A percentile compares a stretch with the other conserved stretches of the same genome.
Conservation (phyloP, 495 filamentous ascomycete genomes). For the Talaromyces thailandensis region DNA sequence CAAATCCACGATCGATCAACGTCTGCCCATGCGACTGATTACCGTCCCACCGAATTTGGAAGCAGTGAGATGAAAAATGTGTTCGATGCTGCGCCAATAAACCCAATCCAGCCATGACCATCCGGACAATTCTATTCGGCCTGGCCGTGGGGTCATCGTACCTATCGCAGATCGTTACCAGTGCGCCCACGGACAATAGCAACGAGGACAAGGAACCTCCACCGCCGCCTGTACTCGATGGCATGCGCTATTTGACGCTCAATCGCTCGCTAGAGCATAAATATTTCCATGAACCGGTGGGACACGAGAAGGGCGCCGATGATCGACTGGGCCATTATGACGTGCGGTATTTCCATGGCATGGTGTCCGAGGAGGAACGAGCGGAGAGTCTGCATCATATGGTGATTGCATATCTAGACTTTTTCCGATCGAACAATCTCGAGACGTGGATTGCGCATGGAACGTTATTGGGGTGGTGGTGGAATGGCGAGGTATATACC, state of each 20-base stretch:
- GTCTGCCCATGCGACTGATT: neutral
- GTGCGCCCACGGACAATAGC: neutral
- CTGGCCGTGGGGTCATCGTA: neutral
- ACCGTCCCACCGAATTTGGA: neutral
- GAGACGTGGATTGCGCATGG: conserved; percentile 89
- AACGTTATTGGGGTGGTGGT: conserved; percentile 85
- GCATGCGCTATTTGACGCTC: neutral
- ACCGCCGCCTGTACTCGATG: neutral
- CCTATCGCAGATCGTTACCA: neutral
- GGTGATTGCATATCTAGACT: conserved; percentile 63
- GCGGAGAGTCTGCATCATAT: conserved; percentile 56
- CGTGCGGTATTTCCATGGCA: conserved; percentile 51
- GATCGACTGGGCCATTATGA: conserved; percentile 63
- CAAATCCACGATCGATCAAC: neutral
- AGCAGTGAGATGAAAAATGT: neutral
- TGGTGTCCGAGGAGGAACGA: conserved; percentile 55
- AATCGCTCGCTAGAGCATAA: conserved; percentile 28
- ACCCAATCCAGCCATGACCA: neutral
- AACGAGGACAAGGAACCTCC: neutral
- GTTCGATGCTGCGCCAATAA: neutral
- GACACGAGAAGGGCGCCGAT: conserved; percentile 45
- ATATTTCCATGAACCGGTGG: conserved; percentile 28
- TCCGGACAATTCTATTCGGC: neutral
- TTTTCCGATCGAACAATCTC: conserved; percentile 50
- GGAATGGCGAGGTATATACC: conserved; percentile 57